Base-by-base conservation (phyloP, 495 filamentous ascomycete species). In the Lentithecium fluviatile region DNA sequence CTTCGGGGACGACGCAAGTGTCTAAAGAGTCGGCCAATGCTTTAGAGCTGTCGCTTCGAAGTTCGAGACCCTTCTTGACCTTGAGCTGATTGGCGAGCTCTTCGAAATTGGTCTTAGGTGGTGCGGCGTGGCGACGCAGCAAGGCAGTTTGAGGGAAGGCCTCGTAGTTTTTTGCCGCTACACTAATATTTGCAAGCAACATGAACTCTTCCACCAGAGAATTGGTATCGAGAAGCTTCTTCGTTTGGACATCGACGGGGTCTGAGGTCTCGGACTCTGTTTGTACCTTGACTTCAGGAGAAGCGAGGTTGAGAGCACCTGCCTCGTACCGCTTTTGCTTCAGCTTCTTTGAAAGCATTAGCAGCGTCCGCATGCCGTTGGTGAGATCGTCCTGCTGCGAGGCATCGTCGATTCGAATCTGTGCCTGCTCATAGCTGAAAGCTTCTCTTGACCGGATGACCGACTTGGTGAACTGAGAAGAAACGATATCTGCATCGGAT, bases 201-300 rank as follows among this genome's bases (percentile, higher is more conserved):
- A 98, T 98, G 79, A 98, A 97, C 68, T 98, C 94, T 69, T 98
- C 94, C 23, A 98, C 94, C 6, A 98, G 81, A 23, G 92, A 97
- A 78, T 97, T 97, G 54, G 94, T 98, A 68, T 90, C 90, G n/a
- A 97, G 84, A 58, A 88, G 83, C 55, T 90, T 79, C 73, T 97
- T 98, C 0, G 90, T 95, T 77, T 97, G 90, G 61, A 99, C 87
- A 70, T 99, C 95, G 52, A 96, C 85, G 0, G 94, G 95, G 69
- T 97, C 94, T 5, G 91, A 95, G 0, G 92, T 95, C 67, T 98
- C 93, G 11, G 87, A 93, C 66, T 97, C 95, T 55, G 87, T 85
- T 70, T 97, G 89, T 24, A 99, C 86, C 68, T 88, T 88, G 52
- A 97, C 93, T 80, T 97, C 95, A 3, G 94, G 94, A 26, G 89